These are phyloP conservation scores for Filosporella fistucella DNA, from an alignment of 495 filamentous ascomycete species.

Conservation along the genomic window DNA sequence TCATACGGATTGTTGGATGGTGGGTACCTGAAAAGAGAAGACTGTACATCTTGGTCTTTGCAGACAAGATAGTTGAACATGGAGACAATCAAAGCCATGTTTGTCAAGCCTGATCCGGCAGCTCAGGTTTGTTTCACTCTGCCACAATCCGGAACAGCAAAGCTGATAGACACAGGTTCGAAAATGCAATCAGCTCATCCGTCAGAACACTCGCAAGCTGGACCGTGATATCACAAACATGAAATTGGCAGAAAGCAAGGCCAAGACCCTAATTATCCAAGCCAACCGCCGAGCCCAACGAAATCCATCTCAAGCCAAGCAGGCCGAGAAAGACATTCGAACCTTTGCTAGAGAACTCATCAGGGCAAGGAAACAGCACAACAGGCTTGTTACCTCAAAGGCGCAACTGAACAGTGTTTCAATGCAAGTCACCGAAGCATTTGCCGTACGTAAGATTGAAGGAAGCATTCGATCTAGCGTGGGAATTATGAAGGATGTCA, in stretches of 20 bases:
- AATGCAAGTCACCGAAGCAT: slow-evolving; percentile 98
- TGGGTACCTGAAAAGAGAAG: too few species aligned
- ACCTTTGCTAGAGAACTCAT: slow-evolving; percentile 86
- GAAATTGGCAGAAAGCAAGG: slow-evolving; percentile 73
- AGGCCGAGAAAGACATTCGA: slow-evolving; percentile 74
- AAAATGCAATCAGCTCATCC: slow-evolving; percentile 92
- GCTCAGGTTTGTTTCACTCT: slow-evolving; percentile 60
- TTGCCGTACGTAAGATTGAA: slow-evolving; percentile 93
- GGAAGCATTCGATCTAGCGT: slow-evolving; percentile 82
- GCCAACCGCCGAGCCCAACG: slow-evolving; percentile 74
- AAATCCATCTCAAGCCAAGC: slow-evolving; percentile 67
- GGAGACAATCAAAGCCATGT: slow-evolving; percentile 82
- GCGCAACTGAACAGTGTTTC: slow-evolving; percentile 91
- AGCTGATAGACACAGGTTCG: slow-evolving; percentile 58
- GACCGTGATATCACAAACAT: slow-evolving; percentile 85
- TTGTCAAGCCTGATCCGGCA: slow-evolving; percentile 90
- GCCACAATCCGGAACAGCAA: slow-evolving; percentile 2
- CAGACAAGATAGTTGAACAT: too few species aligned
- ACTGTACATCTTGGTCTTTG: too few species aligned
- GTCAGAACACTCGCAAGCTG: slow-evolving; percentile 86
- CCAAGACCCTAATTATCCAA: slow-evolving; percentile 76
- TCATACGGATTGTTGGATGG: too few species aligned
- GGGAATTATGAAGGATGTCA: slow-evolving; percentile 96
- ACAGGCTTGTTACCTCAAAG: slow-evolving; percentile 74
- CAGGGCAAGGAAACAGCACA: slow-evolving; percentile 67